A percentile compares a stretch with the other conserved stretches of the same genome.
These are phyloP conservation scores for Dendrobium chrysotoxum DNA, from an alignment of 106 monocot species.

Conservation along the genomic window DNA sequence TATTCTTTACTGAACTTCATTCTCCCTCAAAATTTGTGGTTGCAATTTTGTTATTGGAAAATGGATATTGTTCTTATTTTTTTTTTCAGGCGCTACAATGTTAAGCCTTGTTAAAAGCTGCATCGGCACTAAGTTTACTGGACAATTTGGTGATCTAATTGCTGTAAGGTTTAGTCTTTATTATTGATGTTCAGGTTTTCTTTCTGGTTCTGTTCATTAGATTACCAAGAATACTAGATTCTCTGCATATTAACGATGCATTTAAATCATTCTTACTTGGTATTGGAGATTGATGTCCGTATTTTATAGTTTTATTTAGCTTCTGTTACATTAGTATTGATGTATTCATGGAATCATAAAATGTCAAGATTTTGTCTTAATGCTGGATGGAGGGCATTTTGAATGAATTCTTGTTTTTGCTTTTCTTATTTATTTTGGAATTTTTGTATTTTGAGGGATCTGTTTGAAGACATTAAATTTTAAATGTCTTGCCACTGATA, in stretches of 20 bases:
- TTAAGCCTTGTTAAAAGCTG: constrained; percentile 87
- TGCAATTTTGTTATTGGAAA: not conserved
- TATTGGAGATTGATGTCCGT: not conserved
- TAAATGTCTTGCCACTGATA: constrained; percentile 8
- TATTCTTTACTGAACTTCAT: not conserved
- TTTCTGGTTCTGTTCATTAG: not conserved
- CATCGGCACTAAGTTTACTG: constrained; percentile 95
- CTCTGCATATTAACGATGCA: not conserved
- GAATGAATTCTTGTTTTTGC: too few relatives aligned
- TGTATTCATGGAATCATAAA: not conserved
- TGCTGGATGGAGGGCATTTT: not conserved
- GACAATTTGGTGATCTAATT: constrained; percentile 93
- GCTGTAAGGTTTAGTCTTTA: constrained; percentile 42
- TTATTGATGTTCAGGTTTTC: not conserved
- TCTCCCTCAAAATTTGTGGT: not conserved
- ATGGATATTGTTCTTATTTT: not conserved
- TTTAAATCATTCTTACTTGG: not conserved
- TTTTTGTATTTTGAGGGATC: not conserved
- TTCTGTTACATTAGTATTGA: not conserved
- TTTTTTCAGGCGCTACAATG: constrained; percentile 47
- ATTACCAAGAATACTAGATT: not conserved
- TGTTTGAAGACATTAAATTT: not conserved
- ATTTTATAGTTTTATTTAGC: not conserved
- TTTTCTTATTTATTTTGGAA: not conserved
- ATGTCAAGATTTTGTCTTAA: not conserved